Evolutionary conservation across 805 yeast species (phyloP).

Genomic region (Candida peoriensis): DNA sequence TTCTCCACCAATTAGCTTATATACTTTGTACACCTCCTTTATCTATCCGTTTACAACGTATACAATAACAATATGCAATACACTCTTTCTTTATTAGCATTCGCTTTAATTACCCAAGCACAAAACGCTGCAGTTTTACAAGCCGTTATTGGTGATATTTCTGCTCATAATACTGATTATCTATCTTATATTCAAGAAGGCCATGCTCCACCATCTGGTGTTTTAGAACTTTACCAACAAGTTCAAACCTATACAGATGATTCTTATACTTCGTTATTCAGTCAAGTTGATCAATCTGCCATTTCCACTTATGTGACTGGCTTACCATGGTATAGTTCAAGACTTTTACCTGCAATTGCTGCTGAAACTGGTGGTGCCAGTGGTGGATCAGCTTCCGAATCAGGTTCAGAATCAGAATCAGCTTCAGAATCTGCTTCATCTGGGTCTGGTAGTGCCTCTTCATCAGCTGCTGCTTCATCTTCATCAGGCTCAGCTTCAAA

Average conservation of each 20-base stretch:
- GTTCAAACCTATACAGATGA: constrained; percentile 30
- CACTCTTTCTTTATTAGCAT: constrained; percentile 3
- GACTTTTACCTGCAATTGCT: constrained; percentile 13
- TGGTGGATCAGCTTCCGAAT: constrained; percentile 2
- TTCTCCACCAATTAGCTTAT: no score
- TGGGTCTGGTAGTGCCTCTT: constrained; percentile 38
- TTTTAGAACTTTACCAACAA: constrained; percentile 24
- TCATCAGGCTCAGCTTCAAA: constrained; percentile 1
- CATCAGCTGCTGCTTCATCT: constrained; percentile 62
- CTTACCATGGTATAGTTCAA: constrained; percentile 28
- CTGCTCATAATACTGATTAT: constrained; percentile 17
- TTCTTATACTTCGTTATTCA: constrained; percentile 28
- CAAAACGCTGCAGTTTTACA: constrained; percentile 3
- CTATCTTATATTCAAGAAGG: constrained; percentile 17
- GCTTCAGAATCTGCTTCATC: constrained; percentile 1
- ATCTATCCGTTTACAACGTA: no score
- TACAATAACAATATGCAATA: constrained; percentile 1
- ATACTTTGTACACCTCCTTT: no score
- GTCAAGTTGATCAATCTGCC: constrained; percentile 21
- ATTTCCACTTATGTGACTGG: constrained; percentile 26
- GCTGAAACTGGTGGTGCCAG: constrained; percentile 12
- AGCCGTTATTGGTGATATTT: constrained; percentile 15
- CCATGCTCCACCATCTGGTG: constrained; percentile 25
- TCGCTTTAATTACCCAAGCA: constrained; percentile 5
- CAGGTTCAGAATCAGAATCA: constrained; percentile 10